Evolutionary conservation across 768 basidiomycete species (phyloP).

Genomic region (Kwoniella sp.): DNA sequence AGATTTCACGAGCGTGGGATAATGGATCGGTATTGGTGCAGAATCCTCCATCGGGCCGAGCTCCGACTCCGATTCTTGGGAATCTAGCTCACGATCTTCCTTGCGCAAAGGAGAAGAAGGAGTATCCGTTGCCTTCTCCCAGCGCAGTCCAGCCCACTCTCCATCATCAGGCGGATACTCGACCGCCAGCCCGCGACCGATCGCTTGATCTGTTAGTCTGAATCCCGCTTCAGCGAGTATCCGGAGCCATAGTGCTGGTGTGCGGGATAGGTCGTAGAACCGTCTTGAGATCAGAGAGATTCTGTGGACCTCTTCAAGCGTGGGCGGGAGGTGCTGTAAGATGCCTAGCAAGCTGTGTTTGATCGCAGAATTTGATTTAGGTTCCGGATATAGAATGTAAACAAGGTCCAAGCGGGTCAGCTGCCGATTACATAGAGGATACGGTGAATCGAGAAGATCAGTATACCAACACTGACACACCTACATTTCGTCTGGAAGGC

Average conservation of each 20-base stretch:
- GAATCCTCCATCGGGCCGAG: neutral
- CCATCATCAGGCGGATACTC: slow-evolving; percentile 22
- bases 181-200: slow-evolving; percentile 2
- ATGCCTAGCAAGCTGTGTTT: slow-evolving; percentile 37
- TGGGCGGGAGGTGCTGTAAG: slow-evolving; percentile 32
- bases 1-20: slow-evolving; percentile 38
- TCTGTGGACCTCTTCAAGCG: slow-evolving; percentile 16
- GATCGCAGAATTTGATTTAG: no score
- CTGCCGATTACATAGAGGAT: no score
- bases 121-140: no score
- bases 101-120: no score
- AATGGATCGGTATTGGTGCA: slow-evolving; percentile 33
- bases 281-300: slow-evolving; percentile 27
- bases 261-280: slow-evolving; percentile 30
- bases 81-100: no score
- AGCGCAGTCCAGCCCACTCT: slow-evolving; percentile 21
- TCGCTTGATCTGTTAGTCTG: slow-evolving; percentile 3
- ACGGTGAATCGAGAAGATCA: no score
- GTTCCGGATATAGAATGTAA: no score
- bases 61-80: neutral
- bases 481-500: slow-evolving; percentile 47
- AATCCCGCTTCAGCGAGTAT: slow-evolving; percentile 24
- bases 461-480: slow-evolving; percentile 14
- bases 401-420: no score
- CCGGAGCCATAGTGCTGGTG: slow-evolving; percentile 32